phyloP scores from a whole-genome alignment of 208 protist species.

The Herpetomonas tarakana region DNA sequence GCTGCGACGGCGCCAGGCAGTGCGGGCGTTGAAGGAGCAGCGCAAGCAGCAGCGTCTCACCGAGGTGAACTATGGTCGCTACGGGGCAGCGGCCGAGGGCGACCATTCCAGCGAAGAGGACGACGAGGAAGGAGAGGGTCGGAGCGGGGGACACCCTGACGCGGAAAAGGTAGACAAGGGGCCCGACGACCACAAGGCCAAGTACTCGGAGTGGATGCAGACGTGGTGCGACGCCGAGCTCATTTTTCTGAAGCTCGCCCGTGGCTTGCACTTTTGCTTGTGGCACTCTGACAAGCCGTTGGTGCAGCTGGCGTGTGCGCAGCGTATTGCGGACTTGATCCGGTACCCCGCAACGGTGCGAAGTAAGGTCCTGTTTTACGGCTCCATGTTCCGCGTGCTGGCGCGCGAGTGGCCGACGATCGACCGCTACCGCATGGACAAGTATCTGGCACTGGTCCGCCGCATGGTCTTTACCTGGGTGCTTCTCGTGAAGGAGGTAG shows the following conservation, averaged over 20 bases:
- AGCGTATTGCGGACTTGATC: slow-evolving; percentile 67
- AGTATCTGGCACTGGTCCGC: slow-evolving; percentile 86
- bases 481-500: slow-evolving; percentile 45
- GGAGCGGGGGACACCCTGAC: slow-evolving; percentile 17
- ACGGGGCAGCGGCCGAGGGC: slow-evolving; percentile 17
- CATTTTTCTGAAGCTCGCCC: slow-evolving; percentile 82
- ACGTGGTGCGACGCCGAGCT: slow-evolving; percentile 77
- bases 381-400: slow-evolving; percentile 73
- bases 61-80: slow-evolving; percentile 34
- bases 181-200: slow-evolving; percentile 27
- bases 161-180: slow-evolving; percentile 16
- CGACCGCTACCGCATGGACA: slow-evolving; percentile 89
- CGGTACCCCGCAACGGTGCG: slow-evolving; percentile 36
- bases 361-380: slow-evolving; percentile 62
- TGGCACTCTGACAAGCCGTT: slow-evolving; percentile 93
- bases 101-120: slow-evolving; percentile 13
- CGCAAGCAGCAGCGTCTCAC: slow-evolving; percentile 31
- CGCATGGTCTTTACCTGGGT: slow-evolving; percentile 57
- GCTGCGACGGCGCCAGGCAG: slow-evolving; percentile 25
- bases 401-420: slow-evolving; percentile 87
- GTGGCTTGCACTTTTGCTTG: slow-evolving; percentile 85
- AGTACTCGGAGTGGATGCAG: slow-evolving; percentile 59
- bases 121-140: slow-evolving; percentile 14
- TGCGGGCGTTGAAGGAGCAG: slow-evolving; percentile 26
- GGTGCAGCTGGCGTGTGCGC: slow-evolving; percentile 83